phyloP scores from a whole-genome alignment of 306 rosid genomes.

The Trifolium pratense region DNA sequence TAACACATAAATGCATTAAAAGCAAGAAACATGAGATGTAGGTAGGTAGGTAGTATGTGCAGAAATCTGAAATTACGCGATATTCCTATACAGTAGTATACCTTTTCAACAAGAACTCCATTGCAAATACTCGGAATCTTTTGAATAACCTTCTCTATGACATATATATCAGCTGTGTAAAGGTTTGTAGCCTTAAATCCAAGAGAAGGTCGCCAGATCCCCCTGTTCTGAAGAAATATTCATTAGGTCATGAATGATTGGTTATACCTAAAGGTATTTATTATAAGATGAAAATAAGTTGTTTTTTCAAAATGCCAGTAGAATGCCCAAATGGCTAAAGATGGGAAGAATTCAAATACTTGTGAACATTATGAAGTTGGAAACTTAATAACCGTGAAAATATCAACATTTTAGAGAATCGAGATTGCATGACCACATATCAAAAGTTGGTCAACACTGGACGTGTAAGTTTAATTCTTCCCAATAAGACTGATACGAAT shows the following conservation, averaged over 20 bases:
- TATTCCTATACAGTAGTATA: background rate
- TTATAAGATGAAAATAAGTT: background rate
- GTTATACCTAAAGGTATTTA: background rate
- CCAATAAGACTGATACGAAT: background rate
- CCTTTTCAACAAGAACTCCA: constrained; percentile 17
- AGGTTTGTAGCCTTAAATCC: constrained; percentile 5
- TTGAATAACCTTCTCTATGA: constrained; percentile 8
- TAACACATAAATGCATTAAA: no score
- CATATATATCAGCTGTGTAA: background rate
- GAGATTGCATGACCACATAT: background rate
- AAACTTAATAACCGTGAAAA: no score
- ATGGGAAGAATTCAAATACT: no score
- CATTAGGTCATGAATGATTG: background rate
- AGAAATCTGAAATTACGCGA: background rate
- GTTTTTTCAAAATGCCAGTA: background rate
- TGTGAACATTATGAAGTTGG: no score
- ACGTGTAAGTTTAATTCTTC: background rate
- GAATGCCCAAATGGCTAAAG: no score
- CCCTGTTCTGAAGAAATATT: background rate
- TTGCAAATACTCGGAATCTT: background rate
- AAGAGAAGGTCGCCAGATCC: background rate
- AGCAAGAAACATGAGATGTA: no score
- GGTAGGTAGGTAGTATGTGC: background rate
- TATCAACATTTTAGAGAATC: background rate
- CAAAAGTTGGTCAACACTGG: background rate